phyloP scores from a whole-genome alignment of 2,329 filamentous ascomycete species.

The Colletotrichum orbiculare region DNA sequence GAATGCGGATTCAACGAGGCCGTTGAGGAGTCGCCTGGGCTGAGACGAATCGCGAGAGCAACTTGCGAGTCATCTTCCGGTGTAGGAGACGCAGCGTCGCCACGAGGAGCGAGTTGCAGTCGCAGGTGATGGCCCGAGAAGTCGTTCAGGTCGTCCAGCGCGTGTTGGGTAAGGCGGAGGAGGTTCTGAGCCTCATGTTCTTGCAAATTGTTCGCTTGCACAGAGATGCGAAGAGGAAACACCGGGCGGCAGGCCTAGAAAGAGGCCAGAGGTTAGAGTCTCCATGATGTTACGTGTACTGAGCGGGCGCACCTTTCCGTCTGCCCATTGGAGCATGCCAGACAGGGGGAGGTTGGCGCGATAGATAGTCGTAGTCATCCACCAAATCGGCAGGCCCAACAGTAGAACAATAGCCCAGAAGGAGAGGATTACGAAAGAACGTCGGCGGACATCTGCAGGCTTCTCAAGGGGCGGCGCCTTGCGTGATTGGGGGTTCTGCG shows the following conservation, averaged over 20 bases:
- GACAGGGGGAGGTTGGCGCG: constrained; percentile 84
- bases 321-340: constrained; percentile 91
- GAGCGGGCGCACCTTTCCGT: constrained; percentile 75
- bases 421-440: constrained; percentile 81
- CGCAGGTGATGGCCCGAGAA: constrained; percentile 87
- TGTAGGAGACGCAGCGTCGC: constrained; percentile 42
- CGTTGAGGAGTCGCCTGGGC: constrained; percentile 69
- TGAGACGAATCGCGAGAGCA: constrained; percentile 77
- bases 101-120: constrained; percentile 68
- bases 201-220: constrained; percentile 76
- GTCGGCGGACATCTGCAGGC: constrained; percentile 73
- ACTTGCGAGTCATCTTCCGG: constrained; percentile 58
- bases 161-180: constrained; percentile 83
- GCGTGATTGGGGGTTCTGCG: constrained; percentile 33
- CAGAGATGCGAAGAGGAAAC: constrained; percentile 84
- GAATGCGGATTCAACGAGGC: constrained; percentile 76
- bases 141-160: constrained; percentile 87
- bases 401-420: constrained; percentile 91
- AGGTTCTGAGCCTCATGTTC: constrained; percentile 77
- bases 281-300: not conserved
- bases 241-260: constrained; percentile 84
- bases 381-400: constrained; percentile 94
- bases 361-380: constrained; percentile 92
- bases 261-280: constrained; percentile 1
- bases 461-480: constrained; percentile 82